Percentiles rank a stretch among this genome's conserved stretches.
Conservation (phyloP, 2,329 filamentous ascomycete species). For the Xylaria hypoxylon region DNA sequence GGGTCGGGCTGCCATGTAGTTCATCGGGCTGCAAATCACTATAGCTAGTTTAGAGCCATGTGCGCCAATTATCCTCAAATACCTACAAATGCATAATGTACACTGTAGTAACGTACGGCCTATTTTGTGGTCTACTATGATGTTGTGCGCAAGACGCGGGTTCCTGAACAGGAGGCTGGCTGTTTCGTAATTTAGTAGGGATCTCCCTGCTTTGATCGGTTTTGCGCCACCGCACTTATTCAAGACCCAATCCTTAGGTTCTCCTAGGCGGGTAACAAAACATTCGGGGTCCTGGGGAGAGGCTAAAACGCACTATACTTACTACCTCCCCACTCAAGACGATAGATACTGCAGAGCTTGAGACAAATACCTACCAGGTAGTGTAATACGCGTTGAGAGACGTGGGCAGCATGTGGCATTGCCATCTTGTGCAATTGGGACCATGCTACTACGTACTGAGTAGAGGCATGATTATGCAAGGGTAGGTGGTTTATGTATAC, state of each 20-base stretch:
- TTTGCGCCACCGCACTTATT: conserved; percentile 11
- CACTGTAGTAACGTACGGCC: not conserved
- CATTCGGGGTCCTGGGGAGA: conserved; percentile 26
- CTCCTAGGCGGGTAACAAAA: conserved; percentile 23
- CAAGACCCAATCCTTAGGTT: conserved; percentile 13
- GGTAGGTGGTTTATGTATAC: not conserved
- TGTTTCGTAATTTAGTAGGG: conserved; percentile 28
- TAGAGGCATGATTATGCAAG: too few relatives aligned
- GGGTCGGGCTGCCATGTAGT: conserved; percentile 28
- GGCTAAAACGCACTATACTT: not conserved
- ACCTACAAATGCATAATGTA: conserved; percentile 17
- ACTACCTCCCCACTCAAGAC: not conserved
- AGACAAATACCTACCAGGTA: too few relatives aligned
- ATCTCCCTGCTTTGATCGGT: conserved; percentile 24
- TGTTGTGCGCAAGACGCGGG: conserved; percentile 24
- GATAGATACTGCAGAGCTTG: too few relatives aligned
- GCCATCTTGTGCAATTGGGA: too few relatives aligned
- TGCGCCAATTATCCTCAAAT: conserved; percentile 16
- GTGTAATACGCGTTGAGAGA: too few relatives aligned
- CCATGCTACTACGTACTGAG: too few relatives aligned
- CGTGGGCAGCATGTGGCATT: too few relatives aligned
- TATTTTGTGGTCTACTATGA: conserved; percentile 24
- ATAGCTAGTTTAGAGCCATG: conserved; percentile 6
- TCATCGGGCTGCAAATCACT: conserved; percentile 19
- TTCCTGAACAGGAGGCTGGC: conserved; percentile 12